Evolutionary conservation across 2,329 filamentous ascomycete species (phyloP).

Genomic region (Achaetomium macrosporum): DNA sequence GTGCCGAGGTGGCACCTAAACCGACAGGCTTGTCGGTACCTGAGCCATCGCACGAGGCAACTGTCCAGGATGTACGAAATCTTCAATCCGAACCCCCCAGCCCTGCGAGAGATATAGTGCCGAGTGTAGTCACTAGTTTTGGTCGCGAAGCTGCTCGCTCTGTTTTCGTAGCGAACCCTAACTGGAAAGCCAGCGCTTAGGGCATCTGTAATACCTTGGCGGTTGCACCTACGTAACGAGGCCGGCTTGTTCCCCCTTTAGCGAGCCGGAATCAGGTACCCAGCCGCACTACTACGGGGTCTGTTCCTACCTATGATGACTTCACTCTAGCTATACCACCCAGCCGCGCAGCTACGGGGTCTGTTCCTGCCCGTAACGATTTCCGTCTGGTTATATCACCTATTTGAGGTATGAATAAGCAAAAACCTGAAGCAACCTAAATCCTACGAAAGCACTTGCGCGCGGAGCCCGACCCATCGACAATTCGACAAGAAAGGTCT

Average conservation of each 20-base stretch:
- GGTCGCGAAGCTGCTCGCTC: conserved; percentile 12
- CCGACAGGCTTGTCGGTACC: conserved; percentile 3
- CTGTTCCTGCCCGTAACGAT: neutral
- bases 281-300: neutral
- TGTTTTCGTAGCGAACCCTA: conserved; percentile 13
- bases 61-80: conserved; percentile 1
- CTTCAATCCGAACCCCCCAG: conserved; percentile 5
- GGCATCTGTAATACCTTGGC: conserved; percentile 2
- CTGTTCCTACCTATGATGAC: neutral
- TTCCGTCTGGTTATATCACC: conserved; percentile 10
- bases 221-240: neutral
- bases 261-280: conserved; percentile 1
- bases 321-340: conserved; percentile 5
- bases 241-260: neutral
- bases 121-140: conserved; percentile 7
- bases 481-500: conserved; percentile 8
- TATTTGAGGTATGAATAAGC: conserved; percentile 11
- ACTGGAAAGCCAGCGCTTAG: conserved; percentile 5
- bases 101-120: conserved; percentile 1
- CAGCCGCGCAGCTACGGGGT: no score
- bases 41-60: conserved; percentile 3
- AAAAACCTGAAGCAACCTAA: neutral
- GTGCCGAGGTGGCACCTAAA: neutral
- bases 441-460: conserved; percentile 1
- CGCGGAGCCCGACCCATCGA: conserved; percentile 1